These are phyloP conservation scores for Trichoderma afroharzianum DNA, from an alignment of 2,329 filamentous ascomycete genomes.

Conservation along the genomic window DNA sequence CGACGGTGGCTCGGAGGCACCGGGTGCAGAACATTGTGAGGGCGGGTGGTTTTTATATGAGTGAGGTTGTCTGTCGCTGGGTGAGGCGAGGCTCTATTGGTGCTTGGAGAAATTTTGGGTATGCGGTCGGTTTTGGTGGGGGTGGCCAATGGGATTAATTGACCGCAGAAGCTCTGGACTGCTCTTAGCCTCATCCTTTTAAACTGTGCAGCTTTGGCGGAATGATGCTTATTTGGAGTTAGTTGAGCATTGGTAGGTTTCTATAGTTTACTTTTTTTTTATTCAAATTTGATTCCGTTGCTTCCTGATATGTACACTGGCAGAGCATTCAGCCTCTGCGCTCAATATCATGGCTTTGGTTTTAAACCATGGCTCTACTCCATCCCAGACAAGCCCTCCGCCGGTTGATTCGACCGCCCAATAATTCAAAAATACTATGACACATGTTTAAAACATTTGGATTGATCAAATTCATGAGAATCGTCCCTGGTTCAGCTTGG, in stretches of 20 bases:
- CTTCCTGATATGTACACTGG: slow-evolving; percentile 34
- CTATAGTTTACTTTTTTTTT: slow-evolving; percentile 1
- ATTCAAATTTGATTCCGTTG: slow-evolving; percentile 24
- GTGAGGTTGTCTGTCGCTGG: slow-evolving; percentile 29
- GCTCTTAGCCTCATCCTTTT: slow-evolving; percentile 29
- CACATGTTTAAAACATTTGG: not conserved
- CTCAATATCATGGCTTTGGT: slow-evolving; percentile 17
- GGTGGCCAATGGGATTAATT: slow-evolving; percentile 27
- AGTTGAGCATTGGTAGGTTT: not conserved
- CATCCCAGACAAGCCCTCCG: not conserved
- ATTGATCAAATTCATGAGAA: slow-evolving; percentile 27
- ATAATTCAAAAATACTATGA: not conserved
- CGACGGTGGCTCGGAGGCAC: slow-evolving; percentile 47
- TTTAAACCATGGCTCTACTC: slow-evolving; percentile 9
- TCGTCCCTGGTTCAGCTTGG: slow-evolving; percentile 35
- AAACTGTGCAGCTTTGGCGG: not conserved
- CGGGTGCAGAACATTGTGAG: slow-evolving; percentile 41
- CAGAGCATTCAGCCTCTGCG: slow-evolving; percentile 27
- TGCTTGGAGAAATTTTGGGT: slow-evolving; percentile 28
- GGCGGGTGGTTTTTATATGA: slow-evolving; percentile 14
- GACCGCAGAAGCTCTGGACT: slow-evolving; percentile 12
- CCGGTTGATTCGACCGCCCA: not conserved
- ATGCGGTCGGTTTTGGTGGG: slow-evolving; percentile 16
- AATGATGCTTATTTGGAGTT: not conserved
- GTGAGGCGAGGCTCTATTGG: slow-evolving; percentile 25